A percentile compares a stretch with the other conserved stretches of the same genome.
phyloP scores from a whole-genome alignment of 2,329 filamentous ascomycete genomes.

The Cercospora sp. region DNA sequence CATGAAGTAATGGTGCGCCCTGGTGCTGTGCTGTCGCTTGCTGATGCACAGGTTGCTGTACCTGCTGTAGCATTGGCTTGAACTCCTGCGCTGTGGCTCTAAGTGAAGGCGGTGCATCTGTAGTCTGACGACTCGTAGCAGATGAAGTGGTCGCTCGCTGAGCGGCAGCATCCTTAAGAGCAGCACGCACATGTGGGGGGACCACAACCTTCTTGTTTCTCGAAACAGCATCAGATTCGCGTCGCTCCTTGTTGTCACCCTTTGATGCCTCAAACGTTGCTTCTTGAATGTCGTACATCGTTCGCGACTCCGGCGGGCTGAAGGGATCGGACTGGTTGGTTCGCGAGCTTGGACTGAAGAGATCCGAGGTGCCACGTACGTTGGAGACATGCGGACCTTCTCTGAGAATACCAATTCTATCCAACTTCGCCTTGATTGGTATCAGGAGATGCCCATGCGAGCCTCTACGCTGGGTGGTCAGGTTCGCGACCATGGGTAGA shows the following conservation, averaged over 20 bases:
- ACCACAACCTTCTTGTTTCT: conserved; percentile 12
- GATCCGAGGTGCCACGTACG: neutral
- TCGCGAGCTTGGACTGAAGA: conserved; percentile 2
- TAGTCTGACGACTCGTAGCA: neutral
- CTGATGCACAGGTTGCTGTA: neutral
- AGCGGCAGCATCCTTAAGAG: conserved; percentile 9
- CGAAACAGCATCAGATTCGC: neutral
- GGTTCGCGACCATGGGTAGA: conserved; percentile 27
- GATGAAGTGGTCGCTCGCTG: neutral
- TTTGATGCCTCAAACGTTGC: conserved; percentile 13
- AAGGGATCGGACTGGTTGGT: conserved; percentile 3
- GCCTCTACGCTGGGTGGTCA: conserved; percentile 23
- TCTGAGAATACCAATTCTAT: conserved; percentile 23
- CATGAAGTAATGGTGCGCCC: neutral
- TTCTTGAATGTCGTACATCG: conserved; percentile 8
- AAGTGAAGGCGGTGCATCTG: conserved; percentile 19
- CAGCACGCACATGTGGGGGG: conserved; percentile 20
- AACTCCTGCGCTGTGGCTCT: conserved; percentile 34
- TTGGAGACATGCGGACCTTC: neutral
- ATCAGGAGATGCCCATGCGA: conserved; percentile 28
- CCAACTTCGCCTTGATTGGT: conserved; percentile 29
- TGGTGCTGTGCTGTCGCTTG: neutral
- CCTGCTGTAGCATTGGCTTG: conserved; percentile 25
- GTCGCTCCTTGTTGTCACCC: neutral
- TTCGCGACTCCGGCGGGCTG: conserved; percentile 11